Evolutionary conservation across 2,329 filamentous ascomycete genomes (phyloP).

Genomic region (Allantophomopsis cytisporea): DNA sequence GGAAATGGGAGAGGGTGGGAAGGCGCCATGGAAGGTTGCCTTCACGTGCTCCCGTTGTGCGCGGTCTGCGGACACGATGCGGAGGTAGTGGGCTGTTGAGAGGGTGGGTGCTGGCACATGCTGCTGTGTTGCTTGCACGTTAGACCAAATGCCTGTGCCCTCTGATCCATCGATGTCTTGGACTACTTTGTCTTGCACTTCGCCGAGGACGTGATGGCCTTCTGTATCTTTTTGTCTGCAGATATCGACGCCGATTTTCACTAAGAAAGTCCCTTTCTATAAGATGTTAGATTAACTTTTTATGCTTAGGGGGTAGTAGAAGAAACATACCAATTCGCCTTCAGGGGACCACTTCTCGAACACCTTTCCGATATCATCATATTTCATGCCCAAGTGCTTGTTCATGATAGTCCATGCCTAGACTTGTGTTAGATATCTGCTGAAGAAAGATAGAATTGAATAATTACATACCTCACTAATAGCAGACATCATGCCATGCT

Average conservation of each 20-base stretch:
- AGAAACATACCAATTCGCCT: slow-evolving; percentile 33
- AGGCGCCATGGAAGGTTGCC: slow-evolving; percentile 26
- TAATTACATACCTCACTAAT: slow-evolving; percentile 33
- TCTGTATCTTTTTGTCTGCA: slow-evolving; percentile 33
- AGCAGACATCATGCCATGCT: slow-evolving; percentile 55
- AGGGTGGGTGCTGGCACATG: slow-evolving; percentile 54
- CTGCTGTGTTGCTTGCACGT: slow-evolving; percentile 43
- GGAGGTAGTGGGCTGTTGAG: slow-evolving; percentile 46
- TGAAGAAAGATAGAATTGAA: no score
- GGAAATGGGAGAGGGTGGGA: slow-evolving; percentile 10
- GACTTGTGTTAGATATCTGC: no score
- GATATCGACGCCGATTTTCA: slow-evolving; percentile 49
- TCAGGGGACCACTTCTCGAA: slow-evolving; percentile 46
- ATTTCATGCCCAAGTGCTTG: slow-evolving; percentile 38
- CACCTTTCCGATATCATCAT: slow-evolving; percentile 45
- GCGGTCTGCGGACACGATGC: slow-evolving; percentile 48
- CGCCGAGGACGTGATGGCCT: slow-evolving; percentile 37
- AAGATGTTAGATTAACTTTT: no score
- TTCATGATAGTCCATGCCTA: slow-evolving; percentile 47
- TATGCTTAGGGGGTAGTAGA: no score
- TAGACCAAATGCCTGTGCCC: slow-evolving; percentile 53
- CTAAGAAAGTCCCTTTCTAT: slow-evolving; percentile 41
- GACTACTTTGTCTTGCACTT: slow-evolving; percentile 57
- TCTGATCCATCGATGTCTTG: slow-evolving; percentile 55
- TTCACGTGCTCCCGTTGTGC: slow-evolving; percentile 36